Percentiles rank a stretch among this genome's conserved stretches.
Conservation (phyloP, 108 stramenopile genomes). For the Cyclotella atomus region DNA sequence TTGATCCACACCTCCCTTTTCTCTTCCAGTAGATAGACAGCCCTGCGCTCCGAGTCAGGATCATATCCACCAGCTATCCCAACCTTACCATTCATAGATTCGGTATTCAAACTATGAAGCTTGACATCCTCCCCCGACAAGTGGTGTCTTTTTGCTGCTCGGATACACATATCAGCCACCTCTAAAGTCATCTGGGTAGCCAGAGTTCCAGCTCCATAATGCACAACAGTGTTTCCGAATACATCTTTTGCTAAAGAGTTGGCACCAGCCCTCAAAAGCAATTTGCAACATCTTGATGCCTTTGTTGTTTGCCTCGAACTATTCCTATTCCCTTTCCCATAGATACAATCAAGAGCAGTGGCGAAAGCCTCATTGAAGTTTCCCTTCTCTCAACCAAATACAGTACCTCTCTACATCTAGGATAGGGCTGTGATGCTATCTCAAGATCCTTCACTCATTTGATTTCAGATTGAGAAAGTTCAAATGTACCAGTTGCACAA, state of each 20-base stretch:
- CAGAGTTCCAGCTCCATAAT: conserved; percentile 55
- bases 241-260: conserved; percentile 51
- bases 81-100: too few species aligned
- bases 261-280: conserved; percentile 49
- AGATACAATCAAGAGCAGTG: conserved; percentile 41
- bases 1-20: too few species aligned
- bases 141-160: conserved; percentile 28
- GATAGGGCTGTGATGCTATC: background rate
- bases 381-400: conserved; percentile 36
- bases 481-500: conserved; percentile 20
- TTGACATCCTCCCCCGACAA: conserved; percentile 30
- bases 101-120: conserved; percentile 18
- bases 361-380: conserved; percentile 47
- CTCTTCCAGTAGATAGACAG: too few species aligned
- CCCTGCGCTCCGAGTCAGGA: too few species aligned
- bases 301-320: background rate
- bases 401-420: background rate
- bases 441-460: background rate
- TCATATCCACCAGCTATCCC: too few species aligned
- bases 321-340: conserved; percentile 24
- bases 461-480: conserved; percentile 3
- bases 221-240: conserved; percentile 49
- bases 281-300: conserved; percentile 20
- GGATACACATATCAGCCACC: conserved; percentile 37
- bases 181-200: conserved; percentile 47